These are phyloP conservation scores for Zea mays DNA, from an alignment of 176 grass and related monocot genomes.

Conservation along the genomic window DNA sequence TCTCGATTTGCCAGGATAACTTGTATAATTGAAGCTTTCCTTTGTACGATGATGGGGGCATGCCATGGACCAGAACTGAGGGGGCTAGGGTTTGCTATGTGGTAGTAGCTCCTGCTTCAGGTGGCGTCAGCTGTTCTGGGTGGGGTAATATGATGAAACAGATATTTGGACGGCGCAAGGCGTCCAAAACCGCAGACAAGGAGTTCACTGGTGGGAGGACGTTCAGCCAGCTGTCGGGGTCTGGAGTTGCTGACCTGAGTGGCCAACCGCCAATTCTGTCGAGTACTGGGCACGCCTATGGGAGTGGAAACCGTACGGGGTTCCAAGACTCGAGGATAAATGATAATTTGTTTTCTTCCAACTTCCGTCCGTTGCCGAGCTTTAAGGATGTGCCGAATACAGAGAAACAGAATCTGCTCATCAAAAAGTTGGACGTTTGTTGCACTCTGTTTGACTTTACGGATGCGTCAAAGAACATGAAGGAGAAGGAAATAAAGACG, in stretches of 20 bases:
- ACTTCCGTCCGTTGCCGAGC: constrained; percentile 37
- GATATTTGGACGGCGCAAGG: constrained; percentile 42
- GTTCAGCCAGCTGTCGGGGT: constrained; percentile 7
- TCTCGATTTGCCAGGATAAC: background rate
- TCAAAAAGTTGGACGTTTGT: constrained; percentile 49
- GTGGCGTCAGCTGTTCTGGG: constrained; percentile 8
- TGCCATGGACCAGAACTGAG: background rate
- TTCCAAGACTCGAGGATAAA: background rate
- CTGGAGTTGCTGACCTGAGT: background rate
- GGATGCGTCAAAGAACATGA: constrained; percentile 27
- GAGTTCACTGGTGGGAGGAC: constrained; percentile 19
- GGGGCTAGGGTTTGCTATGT: constrained; percentile 1
- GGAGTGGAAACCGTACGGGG: constrained; percentile 15
- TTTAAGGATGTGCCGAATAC: constrained; percentile 53
- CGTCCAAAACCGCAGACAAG: constrained; percentile 28
- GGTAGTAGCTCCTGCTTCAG: background rate
- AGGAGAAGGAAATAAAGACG: constrained; percentile 52
- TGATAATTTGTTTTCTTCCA: constrained; percentile 24
- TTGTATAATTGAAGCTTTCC: background rate
- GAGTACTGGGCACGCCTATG: background rate
- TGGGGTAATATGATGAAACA: constrained; percentile 44
- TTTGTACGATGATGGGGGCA: background rate
- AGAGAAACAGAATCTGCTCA: constrained; percentile 42
- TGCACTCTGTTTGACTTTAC: constrained; percentile 48
- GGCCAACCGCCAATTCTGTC: constrained; percentile 14